Base-by-base conservation (phyloP, 257 asterid genomes). In the Capsicum baccatum region DNA sequence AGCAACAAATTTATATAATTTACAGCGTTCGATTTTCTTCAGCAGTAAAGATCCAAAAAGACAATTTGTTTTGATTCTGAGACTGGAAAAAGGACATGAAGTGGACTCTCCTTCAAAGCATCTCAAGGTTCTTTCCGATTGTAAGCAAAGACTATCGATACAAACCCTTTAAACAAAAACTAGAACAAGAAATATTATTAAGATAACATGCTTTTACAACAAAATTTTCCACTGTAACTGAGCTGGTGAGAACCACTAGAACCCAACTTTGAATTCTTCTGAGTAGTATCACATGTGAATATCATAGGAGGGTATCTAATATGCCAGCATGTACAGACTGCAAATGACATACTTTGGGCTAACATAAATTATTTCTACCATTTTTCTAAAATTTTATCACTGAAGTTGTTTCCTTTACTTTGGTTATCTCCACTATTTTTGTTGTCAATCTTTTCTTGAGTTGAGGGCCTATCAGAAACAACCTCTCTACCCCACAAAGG, bases 21-120 rank as follows among this genome's bases (percentile, higher is more conserved):
- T 50, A 50, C 62, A 74, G 13, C 62, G 19, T 74, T 50, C 62
- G 3, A 16, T 50, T 3, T 21, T 26, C 44, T 74, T 56, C 44
- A 74, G 47, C 62, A 74, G 42, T 21, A 74, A 74, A 12, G 21
- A 74, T 74, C 50, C 81, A 74, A 74, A 74, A 19, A 48, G 60
- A 6, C 80, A 13, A 48, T 50, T 74, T 74, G 80, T 19, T 74
- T 74, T 50, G 60, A 50, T 26, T 74, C 47, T 74, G 50, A 56
- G 56, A 70, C 55, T 9, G 57, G 3, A 70, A 44, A 17, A 58
- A 42, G 44, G 80, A 48, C 42, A 19, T 44, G 19, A 74, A 7
- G 80, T 74, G 62, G 81, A 74, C 21, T 74, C 47, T 74, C 62
- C 81, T 74, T 74, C 44, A 50, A 74, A 74, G 60, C 60, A 50